Base-by-base conservation (phyloP, 2,329 filamentous ascomycete genomes). In the Cercospora sp. region DNA sequence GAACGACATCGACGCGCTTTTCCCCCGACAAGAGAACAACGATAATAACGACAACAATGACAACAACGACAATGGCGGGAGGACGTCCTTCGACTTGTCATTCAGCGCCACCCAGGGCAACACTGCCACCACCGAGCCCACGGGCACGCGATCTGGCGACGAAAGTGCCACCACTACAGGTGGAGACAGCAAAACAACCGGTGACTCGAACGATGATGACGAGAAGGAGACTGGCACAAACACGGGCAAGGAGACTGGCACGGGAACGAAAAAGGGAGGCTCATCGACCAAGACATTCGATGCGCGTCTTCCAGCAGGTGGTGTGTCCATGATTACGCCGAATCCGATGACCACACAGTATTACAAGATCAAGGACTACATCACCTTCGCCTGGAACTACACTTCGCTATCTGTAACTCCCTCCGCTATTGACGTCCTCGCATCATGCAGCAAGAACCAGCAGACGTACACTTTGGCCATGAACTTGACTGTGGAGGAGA, bases 331-430 rank as follows among this genome's bases (percentile, higher is more conserved):
- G 86, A 80, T 89, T 64, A 88, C 86, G 5, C 89, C 89, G 2
- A 80, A 81, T 60, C 81, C 81, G 8, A 80, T 83, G 16, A 79
- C 83, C 4, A 72, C 74, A 8, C 83, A 84, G 64, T 90, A 86
- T 79, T 90, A 88, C 83, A 90, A 89, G 77, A 85, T 90, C 72
- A 86, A 86, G 18, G 83, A 90, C 55, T 83, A 81, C 67, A 80
- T 90, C 31, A 90, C 88, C 0, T 89, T 90, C 72, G 84, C 82
- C 20, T 91, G 89, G 88, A 90, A 91, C 78, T 90, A 90, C 79
- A 91, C 89, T 13, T 88, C 86, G 10, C 80, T 90, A 26, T 83
- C 81, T 20, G 81, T 85, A 18, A 87, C 86, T 0, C 89, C 89
- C 0, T 81, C 82, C 1, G 83, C 83, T 53, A 80, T 91, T 72